A percentile compares a stretch with the other conserved stretches of the same genome.
These are phyloP conservation scores for Anthoceros angustus DNA, from an alignment of 225 moss, liverwort and hornwort species.

Conservation along the genomic window DNA sequence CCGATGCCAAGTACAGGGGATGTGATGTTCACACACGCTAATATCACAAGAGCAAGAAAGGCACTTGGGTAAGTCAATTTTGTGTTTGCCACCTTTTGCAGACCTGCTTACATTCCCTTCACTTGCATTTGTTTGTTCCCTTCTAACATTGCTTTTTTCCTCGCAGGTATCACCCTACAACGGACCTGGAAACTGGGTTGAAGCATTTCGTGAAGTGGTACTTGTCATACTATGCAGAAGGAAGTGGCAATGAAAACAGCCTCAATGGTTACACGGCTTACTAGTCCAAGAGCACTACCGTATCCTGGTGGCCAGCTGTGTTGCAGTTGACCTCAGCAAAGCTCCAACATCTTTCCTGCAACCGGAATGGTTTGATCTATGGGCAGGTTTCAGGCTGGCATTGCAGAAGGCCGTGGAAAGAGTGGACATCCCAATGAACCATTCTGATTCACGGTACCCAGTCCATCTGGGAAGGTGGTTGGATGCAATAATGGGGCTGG, in stretches of 20 bases:
- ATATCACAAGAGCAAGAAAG: neutral
- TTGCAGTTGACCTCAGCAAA: neutral
- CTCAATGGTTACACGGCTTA: neutral
- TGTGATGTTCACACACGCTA: neutral
- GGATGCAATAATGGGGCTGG: neutral
- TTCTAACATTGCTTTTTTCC: neutral
- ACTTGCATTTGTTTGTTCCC: neutral
- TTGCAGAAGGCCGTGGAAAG: too few relatives aligned
- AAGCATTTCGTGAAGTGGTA: constrained; percentile 2
- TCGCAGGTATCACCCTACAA: neutral
- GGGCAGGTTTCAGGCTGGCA: too few relatives aligned
- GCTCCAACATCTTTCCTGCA: neutral
- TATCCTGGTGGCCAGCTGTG: neutral
- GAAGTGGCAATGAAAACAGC: neutral
- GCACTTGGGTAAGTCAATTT: neutral
- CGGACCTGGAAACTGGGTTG: neutral
- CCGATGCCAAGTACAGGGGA: neutral
- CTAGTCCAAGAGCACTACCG: neutral
- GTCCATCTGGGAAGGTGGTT: too few relatives aligned
- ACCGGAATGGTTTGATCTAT: too few relatives aligned
- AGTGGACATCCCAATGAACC: too few relatives aligned
- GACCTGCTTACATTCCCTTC: neutral
- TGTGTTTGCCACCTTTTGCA: neutral
- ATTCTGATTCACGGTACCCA: too few relatives aligned
- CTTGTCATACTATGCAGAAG: neutral